phyloP scores from a whole-genome alignment of 2,329 filamentous ascomycete species.

The Penicillium sp. region DNA sequence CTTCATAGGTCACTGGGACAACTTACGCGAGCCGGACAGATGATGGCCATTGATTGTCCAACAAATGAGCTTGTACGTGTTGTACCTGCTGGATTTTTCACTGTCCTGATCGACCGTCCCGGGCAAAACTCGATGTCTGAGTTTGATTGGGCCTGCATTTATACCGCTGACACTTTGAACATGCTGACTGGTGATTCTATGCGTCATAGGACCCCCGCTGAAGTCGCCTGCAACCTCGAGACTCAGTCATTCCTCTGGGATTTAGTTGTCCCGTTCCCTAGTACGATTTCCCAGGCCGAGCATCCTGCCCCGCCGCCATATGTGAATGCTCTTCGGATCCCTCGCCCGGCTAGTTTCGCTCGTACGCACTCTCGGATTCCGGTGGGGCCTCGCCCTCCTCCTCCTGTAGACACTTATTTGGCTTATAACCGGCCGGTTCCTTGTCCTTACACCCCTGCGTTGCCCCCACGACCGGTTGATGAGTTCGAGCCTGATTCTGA shows the following conservation, averaged over 20 bases:
- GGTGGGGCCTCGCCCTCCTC: not conserved
- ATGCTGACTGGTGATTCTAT: not conserved
- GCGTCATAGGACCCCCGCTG: not conserved
- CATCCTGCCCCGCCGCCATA: not conserved
- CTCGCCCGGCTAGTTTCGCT: not conserved
- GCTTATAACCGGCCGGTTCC: not conserved
- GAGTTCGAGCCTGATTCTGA: not conserved
- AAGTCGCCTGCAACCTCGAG: not conserved
- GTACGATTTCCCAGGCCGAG: not conserved
- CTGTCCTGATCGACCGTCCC: not conserved
- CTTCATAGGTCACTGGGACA: not conserved
- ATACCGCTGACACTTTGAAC: not conserved
- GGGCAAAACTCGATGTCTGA: not conserved
- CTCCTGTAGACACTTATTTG: not conserved
- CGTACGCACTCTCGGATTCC: not conserved
- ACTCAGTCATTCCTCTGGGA: not conserved
- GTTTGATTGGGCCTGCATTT: not conserved
- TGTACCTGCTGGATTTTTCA: not conserved
- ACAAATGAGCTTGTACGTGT: not conserved
- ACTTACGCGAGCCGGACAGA: not conserved
- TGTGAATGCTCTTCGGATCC: not conserved
- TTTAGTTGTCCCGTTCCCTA: not conserved
- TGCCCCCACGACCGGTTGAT: not conserved
- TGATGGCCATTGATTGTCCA: not conserved
- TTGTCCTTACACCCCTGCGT: not conserved